Evolutionary conservation across 768 basidiomycete species (phyloP), one percentile per base, ranked within the genome.

Genomic region (Holtermannia corniformis): DNA sequence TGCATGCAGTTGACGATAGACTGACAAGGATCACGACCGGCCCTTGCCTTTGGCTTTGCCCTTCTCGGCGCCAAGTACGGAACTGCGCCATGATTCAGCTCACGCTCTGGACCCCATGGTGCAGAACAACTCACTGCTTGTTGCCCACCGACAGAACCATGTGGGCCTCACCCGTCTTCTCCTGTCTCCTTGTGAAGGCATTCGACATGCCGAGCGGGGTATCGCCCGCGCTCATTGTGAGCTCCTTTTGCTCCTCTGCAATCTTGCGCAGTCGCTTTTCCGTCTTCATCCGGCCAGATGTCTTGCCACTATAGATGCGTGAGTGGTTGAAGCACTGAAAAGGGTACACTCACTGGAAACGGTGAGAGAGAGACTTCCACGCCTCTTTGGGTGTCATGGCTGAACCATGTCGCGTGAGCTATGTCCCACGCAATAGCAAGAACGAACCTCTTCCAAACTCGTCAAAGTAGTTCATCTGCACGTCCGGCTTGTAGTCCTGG

Each of bases 181-280:
- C 84, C 69, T 95, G 91, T 52, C 95, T 78, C 49, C 84, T 81
- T 66, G 92, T 85, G 76, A 99, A 99, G 12, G 91, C 92, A 56
- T 78, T 81, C 60, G 84, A 91, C 87, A 96, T 95, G 66, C 88
- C 92, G 50, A 91, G 75, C 2, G 93, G 91, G 1, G 93, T 96
- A 74, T 99, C 95, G 1, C 89, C 88, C 61, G 89, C 89, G 16
- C 79, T 82, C 91, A 96, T 96, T 10, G 90, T 86, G 54, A 82
- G 81, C 68, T 89, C 80, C 77, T 95, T 96, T 72, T 85, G 82
- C 76, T 99, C 95, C 64, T 97, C 92, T n/a, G 84, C 87, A 59
- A 97, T 96, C 77, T 86, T 91, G 80, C 92, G 91, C 59, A 96
- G 66, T 56, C 89, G 79, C 72, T 96, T 96, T 78, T 96, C 93